Evolutionary conservation across 2,329 filamentous ascomycete genomes (phyloP).

Genomic region (Fusarium equiseti): DNA sequence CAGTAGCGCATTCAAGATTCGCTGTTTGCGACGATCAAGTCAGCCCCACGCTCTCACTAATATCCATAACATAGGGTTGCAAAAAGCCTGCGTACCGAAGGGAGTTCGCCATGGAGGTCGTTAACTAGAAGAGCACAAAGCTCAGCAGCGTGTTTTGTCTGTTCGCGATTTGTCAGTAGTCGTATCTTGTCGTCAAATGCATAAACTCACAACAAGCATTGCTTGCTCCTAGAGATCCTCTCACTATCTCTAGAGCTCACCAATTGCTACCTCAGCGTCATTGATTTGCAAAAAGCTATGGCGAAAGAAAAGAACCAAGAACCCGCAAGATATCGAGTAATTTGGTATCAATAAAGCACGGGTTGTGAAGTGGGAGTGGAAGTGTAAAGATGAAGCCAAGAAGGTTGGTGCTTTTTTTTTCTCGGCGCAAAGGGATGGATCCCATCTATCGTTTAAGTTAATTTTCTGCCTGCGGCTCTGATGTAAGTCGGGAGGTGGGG

Average conservation of each 20-base stretch:
- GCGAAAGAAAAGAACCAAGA: conserved; percentile 10
- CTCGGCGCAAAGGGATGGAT: conserved; percentile 41
- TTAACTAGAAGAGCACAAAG: conserved; percentile 91
- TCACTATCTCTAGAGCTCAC: conserved; percentile 83
- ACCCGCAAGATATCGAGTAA: neutral
- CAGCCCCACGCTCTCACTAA: conserved; percentile 44
- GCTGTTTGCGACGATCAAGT: conserved; percentile 64
- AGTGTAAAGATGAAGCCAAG: conserved; percentile 15
- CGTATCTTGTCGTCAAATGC: conserved; percentile 36
- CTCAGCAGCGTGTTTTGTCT: conserved; percentile 83
- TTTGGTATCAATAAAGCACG: neutral
- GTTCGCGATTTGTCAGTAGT: conserved; percentile 39
- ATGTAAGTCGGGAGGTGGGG: conserved; percentile 48
- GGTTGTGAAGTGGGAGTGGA: conserved; percentile 8
- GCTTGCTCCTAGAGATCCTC: conserved; percentile 80
- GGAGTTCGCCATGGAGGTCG: conserved; percentile 91
- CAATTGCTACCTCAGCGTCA: conserved; percentile 76
- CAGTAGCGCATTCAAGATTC: conserved; percentile 84
- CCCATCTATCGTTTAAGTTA: conserved; percentile 24
- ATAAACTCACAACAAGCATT: conserved; percentile 64
- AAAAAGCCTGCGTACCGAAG: conserved; percentile 74
- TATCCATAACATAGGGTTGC: conserved; percentile 20
- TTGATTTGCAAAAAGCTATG: conserved; percentile 56
- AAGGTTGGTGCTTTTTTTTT: conserved; percentile 41
- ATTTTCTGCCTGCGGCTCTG: conserved; percentile 45